Evolutionary conservation across 1,284 basidiomycete genomes (phyloP), one percentile per base, ranked within the genome.

Genomic region (Austroboletus olivaceoglutinosus): DNA sequence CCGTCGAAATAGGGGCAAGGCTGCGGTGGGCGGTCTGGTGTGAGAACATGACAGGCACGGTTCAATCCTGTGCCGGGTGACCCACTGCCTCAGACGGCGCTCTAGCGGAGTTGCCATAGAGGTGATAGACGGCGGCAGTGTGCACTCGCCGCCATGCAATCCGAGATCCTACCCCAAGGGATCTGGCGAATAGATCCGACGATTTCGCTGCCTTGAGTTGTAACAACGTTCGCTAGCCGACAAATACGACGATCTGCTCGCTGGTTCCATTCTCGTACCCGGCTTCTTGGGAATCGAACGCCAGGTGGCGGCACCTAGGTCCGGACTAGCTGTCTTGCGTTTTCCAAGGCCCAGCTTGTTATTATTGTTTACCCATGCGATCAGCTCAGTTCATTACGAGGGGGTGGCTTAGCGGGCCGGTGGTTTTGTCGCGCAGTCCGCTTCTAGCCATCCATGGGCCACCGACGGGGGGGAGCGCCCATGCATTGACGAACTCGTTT

Each of bases 341-440:
- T 36, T 36, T n/a, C 4, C 9, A 36, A 16, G 16, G 33, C 33
- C 15, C 7, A 34, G 15, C 33, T 34, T 34, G 7, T 13, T 38
- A 15, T 22, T 38, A 38, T 22, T 10, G 43, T 62, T 51, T 53
- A 58, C 47, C 52, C 64, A 37, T 53, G 51, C 51, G 50, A 43
- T 52, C 50, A 50, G 22, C 50, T 54, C 49, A 49, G 56, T 50
- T 49, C 56, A 66, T 66, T 64, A 63, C 58, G 60, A 61, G 58
- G 49, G 45, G 19, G 34, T 43, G 40, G 42, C 44, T 51, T 53
- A 43, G 59, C 59, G 57, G 51, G n/a, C 59, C 51, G 59, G 43
- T 10, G 16, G 51, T 58, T 47, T 58, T 47, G 61, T 49, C 53
- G 50, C 36, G 18, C 21, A 38, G 30, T 8, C 33, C 46, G 46